A percentile compares a stretch with the other conserved stretches of the same genome.
phyloP scores from a whole-genome alignment of 2,329 filamentous ascomycete genomes.

The Calycina marina region DNA sequence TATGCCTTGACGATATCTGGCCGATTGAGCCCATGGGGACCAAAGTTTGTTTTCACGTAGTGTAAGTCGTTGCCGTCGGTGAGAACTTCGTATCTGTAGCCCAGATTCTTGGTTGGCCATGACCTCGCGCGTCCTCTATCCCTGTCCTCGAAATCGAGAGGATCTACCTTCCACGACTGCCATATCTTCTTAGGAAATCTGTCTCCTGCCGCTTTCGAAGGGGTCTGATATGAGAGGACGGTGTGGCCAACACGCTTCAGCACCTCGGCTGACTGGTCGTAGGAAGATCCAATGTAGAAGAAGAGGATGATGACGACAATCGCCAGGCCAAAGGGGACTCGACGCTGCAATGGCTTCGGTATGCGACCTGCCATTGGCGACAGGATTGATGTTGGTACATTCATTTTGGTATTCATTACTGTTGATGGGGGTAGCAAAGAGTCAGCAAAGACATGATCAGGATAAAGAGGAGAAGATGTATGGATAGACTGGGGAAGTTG shows the following conservation, averaged over 20 bases:
- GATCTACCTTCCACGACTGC: constrained; percentile 63
- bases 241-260: constrained; percentile 1
- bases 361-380: constrained; percentile 1
- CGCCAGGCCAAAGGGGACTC: constrained; percentile 16
- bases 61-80: constrained; percentile 53
- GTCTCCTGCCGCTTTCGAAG: background rate
- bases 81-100: constrained; percentile 31
- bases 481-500: too few species aligned
- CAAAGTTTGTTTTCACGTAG: constrained; percentile 56
- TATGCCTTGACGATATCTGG: constrained; percentile 51
- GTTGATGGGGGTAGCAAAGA: background rate
- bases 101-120: constrained; percentile 52
- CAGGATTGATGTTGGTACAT: background rate
- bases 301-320: constrained; percentile 15
- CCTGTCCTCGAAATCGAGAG: constrained; percentile 48
- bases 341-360: constrained; percentile 14
- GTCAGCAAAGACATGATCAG: too few species aligned
- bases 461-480: too few species aligned
- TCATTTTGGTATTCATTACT: background rate
- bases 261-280: constrained; percentile 5
- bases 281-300: constrained; percentile 10
- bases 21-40: constrained; percentile 47
- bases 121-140: constrained; percentile 45
- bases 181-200: constrained; percentile 56
- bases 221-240: background rate